Evolutionary conservation across 495 filamentous ascomycete genomes (phyloP).

Genomic region (Penicillium goetzii): DNA sequence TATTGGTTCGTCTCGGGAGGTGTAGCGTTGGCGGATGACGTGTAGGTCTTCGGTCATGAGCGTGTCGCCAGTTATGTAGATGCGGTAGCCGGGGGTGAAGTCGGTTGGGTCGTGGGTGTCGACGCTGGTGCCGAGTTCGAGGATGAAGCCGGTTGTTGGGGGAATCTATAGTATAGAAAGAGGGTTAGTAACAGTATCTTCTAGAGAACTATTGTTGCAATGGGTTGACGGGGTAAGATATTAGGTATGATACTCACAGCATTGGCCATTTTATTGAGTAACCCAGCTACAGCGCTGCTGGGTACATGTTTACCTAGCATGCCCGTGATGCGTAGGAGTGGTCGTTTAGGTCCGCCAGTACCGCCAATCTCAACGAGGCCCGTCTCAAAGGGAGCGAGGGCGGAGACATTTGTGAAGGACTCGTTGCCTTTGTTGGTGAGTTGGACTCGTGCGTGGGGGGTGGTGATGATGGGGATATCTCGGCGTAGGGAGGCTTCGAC

Average conservation of each 20-base stretch:
- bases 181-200: neutral
- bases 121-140: slow-evolving; percentile 60
- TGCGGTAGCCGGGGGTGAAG: slow-evolving; percentile 59
- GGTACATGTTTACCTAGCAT: slow-evolving; percentile 76
- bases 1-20: slow-evolving; percentile 49
- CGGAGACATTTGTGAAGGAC: slow-evolving; percentile 57
- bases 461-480: slow-evolving; percentile 66
- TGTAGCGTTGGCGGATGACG: slow-evolving; percentile 56
- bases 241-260: slow-evolving; percentile 58
- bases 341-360: slow-evolving; percentile 13
- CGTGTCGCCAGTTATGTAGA: slow-evolving; percentile 78
- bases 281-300: slow-evolving; percentile 44
- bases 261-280: slow-evolving; percentile 59
- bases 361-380: slow-evolving; percentile 52
- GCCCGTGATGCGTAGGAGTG: slow-evolving; percentile 60
- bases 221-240: neutral
- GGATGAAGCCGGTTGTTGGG: slow-evolving; percentile 73
- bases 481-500: slow-evolving; percentile 62
- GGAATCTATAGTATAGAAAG: slow-evolving; percentile 48
- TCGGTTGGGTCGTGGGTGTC: slow-evolving; percentile 18
- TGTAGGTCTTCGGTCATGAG: slow-evolving; percentile 64
- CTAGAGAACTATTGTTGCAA: neutral
- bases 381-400: slow-evolving; percentile 59
- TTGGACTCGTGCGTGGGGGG: slow-evolving; percentile 61
- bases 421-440: slow-evolving; percentile 50